These are phyloP conservation scores for Pseudogymnoascus sp. DNA, from an alignment of 2,329 filamentous ascomycete species.

Conservation along the genomic window DNA sequence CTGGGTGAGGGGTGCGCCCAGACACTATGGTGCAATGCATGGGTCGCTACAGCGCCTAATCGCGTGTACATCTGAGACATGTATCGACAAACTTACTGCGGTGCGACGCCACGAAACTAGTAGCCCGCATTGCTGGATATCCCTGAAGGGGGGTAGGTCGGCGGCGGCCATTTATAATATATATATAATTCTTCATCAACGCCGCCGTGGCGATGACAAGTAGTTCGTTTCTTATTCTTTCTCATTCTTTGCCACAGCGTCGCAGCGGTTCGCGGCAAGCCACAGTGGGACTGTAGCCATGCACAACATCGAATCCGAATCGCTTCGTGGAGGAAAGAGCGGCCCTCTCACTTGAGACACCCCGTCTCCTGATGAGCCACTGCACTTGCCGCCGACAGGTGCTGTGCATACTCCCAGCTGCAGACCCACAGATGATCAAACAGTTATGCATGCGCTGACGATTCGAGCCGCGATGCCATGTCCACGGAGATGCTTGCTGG, in stretches of 20 bases:
- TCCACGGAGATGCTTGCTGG: not conserved
- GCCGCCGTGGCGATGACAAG: not conserved
- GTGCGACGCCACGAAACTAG: constrained; percentile 3
- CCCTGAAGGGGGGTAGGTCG: not conserved
- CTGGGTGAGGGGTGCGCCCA: not conserved
- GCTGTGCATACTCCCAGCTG: not conserved
- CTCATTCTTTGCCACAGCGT: not conserved
- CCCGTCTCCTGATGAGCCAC: not conserved
- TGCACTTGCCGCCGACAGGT: not conserved
- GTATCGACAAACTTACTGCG: not conserved
- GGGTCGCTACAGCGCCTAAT: constrained; percentile 1
- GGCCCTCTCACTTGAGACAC: no score
- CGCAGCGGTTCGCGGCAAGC: not conserved
- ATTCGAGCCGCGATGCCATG: not conserved
- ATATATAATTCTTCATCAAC: constrained; percentile 1
- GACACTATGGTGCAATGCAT: constrained; percentile 3
- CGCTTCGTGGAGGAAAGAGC: not conserved
- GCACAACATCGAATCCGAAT: not conserved
- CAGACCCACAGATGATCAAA: constrained; percentile 6
- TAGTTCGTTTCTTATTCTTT: not conserved
- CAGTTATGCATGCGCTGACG: constrained; percentile 6
- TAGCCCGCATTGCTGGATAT: not conserved
- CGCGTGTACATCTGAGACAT: constrained; percentile 7
- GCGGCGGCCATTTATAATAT: not conserved
- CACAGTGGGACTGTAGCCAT: not conserved